Conservation (phyloP, 176 grass and related monocot species). For the Lolium multiflorum region DNA sequence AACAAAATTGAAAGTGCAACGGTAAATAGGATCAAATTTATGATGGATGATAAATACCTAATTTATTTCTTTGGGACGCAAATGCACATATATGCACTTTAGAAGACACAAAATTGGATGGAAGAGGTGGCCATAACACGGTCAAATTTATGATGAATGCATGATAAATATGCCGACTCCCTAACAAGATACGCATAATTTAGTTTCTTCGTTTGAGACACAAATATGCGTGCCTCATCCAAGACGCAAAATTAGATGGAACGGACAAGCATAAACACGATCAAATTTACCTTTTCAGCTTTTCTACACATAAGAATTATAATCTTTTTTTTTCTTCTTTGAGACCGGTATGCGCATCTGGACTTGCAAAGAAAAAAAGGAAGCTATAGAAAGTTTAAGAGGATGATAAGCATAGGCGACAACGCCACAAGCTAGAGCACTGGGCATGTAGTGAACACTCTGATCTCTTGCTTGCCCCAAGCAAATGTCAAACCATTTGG, state of each 20-base stretch:
- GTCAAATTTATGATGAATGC: not conserved
- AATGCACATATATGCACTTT: not conserved
- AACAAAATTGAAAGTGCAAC: not conserved
- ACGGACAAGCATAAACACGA: not conserved
- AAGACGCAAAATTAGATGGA: not conserved
- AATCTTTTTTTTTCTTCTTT: not conserved
- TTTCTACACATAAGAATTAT: no score
- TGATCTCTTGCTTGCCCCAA: not conserved
- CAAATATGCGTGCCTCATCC: no score
- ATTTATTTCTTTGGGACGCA: not conserved
- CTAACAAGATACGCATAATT: not conserved
- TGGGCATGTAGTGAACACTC: not conserved
- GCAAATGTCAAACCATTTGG: not conserved
- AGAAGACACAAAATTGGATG: not conserved
- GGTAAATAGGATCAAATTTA: not conserved
- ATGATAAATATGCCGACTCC: not conserved
- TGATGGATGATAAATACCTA: not conserved
- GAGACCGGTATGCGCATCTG: not conserved
- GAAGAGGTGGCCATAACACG: not conserved
- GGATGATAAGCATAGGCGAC: not conserved
- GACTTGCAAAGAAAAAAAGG: not conserved
- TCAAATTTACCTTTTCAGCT: no score
- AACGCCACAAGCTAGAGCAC: not conserved
- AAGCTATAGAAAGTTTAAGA: not conserved
- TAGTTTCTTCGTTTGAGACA: not conserved